These are phyloP conservation scores for Blastocrithidia nonstop DNA, from an alignment of 208 protist genomes.

Conservation along the genomic window DNA sequence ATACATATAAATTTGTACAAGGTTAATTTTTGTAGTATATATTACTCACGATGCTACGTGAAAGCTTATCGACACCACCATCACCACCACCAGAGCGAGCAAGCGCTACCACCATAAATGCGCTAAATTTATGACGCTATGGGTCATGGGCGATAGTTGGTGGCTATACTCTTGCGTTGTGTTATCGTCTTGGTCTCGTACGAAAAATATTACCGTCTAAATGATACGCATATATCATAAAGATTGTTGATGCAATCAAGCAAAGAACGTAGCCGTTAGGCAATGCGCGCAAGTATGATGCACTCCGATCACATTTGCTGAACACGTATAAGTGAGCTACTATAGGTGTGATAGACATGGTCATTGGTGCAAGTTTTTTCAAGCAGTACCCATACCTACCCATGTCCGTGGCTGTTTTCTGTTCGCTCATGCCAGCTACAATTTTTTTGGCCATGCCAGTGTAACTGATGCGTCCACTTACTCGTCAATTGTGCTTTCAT, in stretches of 20 bases:
- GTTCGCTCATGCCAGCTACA: conserved; percentile 19
- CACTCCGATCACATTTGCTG: conserved; percentile 34
- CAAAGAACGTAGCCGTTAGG: conserved; percentile 35
- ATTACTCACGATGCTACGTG: too few species aligned
- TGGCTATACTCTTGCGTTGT: conserved; percentile 33
- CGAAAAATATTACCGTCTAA: conserved; percentile 12
- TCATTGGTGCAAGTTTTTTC: conserved; percentile 28
- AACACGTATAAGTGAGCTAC: conserved; percentile 23
- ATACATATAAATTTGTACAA: neutral
- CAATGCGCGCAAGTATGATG: conserved; percentile 17
- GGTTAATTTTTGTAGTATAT: too few species aligned
- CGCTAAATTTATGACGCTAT: conserved; percentile 14
- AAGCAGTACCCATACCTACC: conserved; percentile 25
- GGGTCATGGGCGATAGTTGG: conserved; percentile 28
- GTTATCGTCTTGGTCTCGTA: conserved; percentile 41
- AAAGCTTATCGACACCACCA: too few species aligned
- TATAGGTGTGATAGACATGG: conserved; percentile 28
- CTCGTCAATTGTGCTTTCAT: conserved; percentile 24
- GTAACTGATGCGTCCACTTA: conserved; percentile 13
- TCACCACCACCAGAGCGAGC: too few species aligned
- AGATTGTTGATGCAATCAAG: conserved; percentile 37
- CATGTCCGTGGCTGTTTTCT: conserved; percentile 26
- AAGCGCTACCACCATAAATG: neutral
- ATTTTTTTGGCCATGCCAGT: conserved; percentile 31
- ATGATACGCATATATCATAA: conserved; percentile 14